phyloP scores from a whole-genome alignment of 1,284 basidiomycete species.

The Sporisorium iseilematis-ciliati region DNA sequence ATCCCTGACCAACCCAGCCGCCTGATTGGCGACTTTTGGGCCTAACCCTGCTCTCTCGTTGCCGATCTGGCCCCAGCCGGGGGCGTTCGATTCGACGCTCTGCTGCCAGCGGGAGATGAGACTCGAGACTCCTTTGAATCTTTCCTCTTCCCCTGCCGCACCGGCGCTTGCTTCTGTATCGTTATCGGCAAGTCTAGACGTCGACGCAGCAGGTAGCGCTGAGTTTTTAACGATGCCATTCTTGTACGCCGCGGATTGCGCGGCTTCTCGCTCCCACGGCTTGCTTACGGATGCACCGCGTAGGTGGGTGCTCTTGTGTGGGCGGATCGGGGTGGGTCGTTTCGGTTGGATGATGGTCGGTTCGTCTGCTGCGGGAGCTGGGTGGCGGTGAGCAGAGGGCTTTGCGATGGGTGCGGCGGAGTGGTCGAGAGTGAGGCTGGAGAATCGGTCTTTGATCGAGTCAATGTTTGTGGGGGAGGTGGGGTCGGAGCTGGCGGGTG shows the following conservation, averaged over 20 bases:
- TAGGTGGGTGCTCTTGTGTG: slow-evolving; percentile 18
- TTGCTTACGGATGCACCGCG: slow-evolving; percentile 12
- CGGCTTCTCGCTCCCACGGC: slow-evolving; percentile 61
- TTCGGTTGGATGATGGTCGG: slow-evolving; percentile 32
- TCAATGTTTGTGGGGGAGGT: not conserved
- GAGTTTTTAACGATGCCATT: slow-evolving; percentile 24
- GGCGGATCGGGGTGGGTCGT: slow-evolving; percentile 34
- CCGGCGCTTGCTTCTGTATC: not conserved
- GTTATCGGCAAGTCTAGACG: slow-evolving; percentile 1
- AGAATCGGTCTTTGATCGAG: slow-evolving; percentile 9
- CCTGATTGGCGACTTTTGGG: slow-evolving; percentile 17
- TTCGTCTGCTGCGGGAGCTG: not conserved
- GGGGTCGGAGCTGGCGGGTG: not conserved
- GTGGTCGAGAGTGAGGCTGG: slow-evolving; percentile 4
- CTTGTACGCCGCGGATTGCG: slow-evolving; percentile 24
- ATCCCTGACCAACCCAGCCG: slow-evolving; percentile 15
- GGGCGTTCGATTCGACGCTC: slow-evolving; percentile 48
- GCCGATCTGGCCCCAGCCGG: slow-evolving; percentile 56
- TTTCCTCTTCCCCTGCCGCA: slow-evolving; percentile 19
- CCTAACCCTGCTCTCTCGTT: slow-evolving; percentile 10
- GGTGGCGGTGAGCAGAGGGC: not conserved
- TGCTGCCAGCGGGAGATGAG: slow-evolving; percentile 52
- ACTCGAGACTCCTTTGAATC: slow-evolving; percentile 44
- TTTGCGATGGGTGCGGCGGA: not conserved
- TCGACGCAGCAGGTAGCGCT: slow-evolving; percentile 17